These are phyloP conservation scores for Candida dajiaensis DNA, from an alignment of 805 yeast genomes.

Conservation along the genomic window DNA sequence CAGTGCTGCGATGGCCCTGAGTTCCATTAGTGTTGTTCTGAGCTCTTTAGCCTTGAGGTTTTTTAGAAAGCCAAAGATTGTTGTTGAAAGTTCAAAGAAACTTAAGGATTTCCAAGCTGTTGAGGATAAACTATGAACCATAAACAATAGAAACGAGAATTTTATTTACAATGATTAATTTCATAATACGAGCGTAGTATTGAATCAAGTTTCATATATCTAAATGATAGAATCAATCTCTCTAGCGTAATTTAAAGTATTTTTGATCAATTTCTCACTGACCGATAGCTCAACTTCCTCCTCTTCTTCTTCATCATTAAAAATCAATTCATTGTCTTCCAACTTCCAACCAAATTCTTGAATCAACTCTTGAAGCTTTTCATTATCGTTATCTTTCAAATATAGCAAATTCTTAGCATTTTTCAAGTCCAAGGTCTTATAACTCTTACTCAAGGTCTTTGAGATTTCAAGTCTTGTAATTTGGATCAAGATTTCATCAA, in stretches of 20 bases:
- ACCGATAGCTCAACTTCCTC: slow-evolving; percentile 31
- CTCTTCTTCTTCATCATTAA: slow-evolving; percentile 27
- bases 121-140: slow-evolving; percentile 2
- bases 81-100: slow-evolving; percentile 7
- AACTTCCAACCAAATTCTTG: slow-evolving; percentile 53
- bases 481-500: slow-evolving; percentile 66
- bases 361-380: slow-evolving; percentile 48
- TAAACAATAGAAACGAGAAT: too few relatives aligned
- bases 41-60: slow-evolving; percentile 49
- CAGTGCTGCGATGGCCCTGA: slow-evolving; percentile 59
- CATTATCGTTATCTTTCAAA: slow-evolving; percentile 54
- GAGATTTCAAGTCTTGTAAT: slow-evolving; percentile 88
- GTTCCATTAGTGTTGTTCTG: slow-evolving; percentile 51
- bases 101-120: slow-evolving; percentile 9
- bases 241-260: slow-evolving; percentile 80
- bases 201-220: background rate
- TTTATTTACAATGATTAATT: too few relatives aligned
- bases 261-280: slow-evolving; percentile 47
- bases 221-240: slow-evolving; percentile 89
- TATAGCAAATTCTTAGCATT: slow-evolving; percentile 81
- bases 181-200: background rate
- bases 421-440: slow-evolving; percentile 66
- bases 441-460: slow-evolving; percentile 73
- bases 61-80: slow-evolving; percentile 33
- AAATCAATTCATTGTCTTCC: slow-evolving; percentile 44